Conservation (phyloP, 805 yeast genomes). For the Kazachstania africana region DNA sequence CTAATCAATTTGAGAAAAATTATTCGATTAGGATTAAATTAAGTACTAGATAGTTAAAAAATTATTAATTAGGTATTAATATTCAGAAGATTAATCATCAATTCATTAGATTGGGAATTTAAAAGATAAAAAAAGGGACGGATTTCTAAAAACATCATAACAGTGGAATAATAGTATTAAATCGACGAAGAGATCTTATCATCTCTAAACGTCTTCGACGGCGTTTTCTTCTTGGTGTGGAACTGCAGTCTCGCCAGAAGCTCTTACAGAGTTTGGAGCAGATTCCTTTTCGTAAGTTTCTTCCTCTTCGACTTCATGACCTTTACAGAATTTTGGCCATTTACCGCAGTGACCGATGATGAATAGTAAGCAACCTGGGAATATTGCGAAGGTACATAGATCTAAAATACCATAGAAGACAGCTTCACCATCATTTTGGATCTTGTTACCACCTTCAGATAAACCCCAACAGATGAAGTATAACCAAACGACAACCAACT, state of each 20-base stretch:
- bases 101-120: no score
- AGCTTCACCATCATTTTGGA: conserved; percentile 43
- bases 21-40: no score
- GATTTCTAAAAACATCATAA: no score
- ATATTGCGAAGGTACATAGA: conserved; percentile 30
- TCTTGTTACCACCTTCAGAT: conserved; percentile 44
- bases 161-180: no score
- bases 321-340: not conserved
- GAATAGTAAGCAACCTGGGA: conserved; percentile 29
- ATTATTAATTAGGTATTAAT: no score
- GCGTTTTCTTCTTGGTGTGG: conserved; percentile 5
- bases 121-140: no score
- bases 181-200: no score
- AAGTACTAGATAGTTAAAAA: no score
- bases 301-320: conserved; percentile 5
- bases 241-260: conserved; percentile 28
- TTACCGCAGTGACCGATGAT: conserved; percentile 2
- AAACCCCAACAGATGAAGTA: conserved; percentile 41
- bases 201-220: no score
- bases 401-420: conserved; percentile 44
- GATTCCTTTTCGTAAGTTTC: conserved; percentile 8
- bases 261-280: conserved; percentile 16
- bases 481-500: conserved; percentile 13
- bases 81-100: no score
- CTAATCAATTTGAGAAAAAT: no score